Percentiles rank a stretch among this genome's conserved stretches.
These are phyloP conservation scores for Xylaria sp. DNA, from an alignment of 2,329 filamentous ascomycete species.

Conservation along the genomic window DNA sequence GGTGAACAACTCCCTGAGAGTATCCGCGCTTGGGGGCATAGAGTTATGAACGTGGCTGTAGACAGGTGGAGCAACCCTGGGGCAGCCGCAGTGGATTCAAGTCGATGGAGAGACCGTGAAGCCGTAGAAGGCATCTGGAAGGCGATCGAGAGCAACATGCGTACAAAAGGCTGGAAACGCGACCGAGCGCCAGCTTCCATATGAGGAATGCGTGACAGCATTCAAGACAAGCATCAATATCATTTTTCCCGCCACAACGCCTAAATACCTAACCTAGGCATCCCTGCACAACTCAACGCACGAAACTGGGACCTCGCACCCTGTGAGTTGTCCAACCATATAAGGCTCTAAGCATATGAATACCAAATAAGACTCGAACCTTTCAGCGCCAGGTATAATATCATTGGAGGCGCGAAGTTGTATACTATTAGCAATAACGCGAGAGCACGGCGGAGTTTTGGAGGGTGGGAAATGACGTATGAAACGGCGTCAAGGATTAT, in stretches of 20 bases:
- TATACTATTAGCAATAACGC: slow-evolving; percentile 8
- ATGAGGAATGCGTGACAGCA: slow-evolving; percentile 24
- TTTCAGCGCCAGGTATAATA: not conserved
- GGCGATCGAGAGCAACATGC: slow-evolving; percentile 86
- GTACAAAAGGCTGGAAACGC: slow-evolving; percentile 78
- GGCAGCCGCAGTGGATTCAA: slow-evolving; percentile 52
- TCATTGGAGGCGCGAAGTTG: not conserved
- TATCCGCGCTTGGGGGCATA: slow-evolving; percentile 83
- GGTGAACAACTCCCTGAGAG: slow-evolving; percentile 79
- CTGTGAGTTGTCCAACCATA: not conserved
- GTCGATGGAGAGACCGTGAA: slow-evolving; percentile 85
- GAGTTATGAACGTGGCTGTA: slow-evolving; percentile 78
- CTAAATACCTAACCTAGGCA: not conserved
- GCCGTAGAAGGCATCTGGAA: slow-evolving; percentile 94
- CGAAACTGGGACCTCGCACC: not conserved
- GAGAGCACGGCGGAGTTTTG: slow-evolving; percentile 20
- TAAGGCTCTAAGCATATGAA: not conserved
- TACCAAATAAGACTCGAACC: not conserved
- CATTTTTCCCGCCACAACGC: not conserved
- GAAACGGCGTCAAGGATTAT: slow-evolving; percentile 13
- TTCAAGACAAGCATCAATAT: not conserved
- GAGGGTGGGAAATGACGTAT: not conserved
- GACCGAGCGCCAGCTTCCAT: slow-evolving; percentile 68
- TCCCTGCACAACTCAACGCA: not conserved
- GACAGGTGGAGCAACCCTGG: slow-evolving; percentile 76